Conservation (phyloP, 2,329 filamentous ascomycete species). For the Coniella lustricola region DNA sequence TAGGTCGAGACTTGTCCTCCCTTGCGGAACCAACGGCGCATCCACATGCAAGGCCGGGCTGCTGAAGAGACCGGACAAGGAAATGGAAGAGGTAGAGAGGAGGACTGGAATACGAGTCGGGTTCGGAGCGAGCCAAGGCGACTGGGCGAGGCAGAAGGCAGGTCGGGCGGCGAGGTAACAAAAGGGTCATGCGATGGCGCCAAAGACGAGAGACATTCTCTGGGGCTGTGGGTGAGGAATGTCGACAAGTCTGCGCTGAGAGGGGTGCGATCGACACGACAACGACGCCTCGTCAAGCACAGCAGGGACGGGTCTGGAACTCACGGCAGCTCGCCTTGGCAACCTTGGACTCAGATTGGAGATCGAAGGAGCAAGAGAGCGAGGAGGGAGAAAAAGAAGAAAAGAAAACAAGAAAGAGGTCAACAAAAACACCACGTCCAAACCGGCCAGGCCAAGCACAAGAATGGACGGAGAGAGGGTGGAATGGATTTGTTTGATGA, state of each 20-base stretch:
- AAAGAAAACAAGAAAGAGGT: neutral
- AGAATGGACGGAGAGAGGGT: neutral
- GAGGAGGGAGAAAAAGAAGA: neutral
- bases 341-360: neutral
- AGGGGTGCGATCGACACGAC: neutral
- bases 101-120: too few relatives aligned
- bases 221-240: neutral
- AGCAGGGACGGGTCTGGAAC: neutral
- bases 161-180: too few relatives aligned
- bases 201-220: slow-evolving; percentile 1
- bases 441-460: too few relatives aligned
- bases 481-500: slow-evolving; percentile 13
- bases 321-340: too few relatives aligned
- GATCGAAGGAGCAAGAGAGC: neutral
- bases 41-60: slow-evolving; percentile 5
- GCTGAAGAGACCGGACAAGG: neutral
- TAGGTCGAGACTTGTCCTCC: slow-evolving; percentile 11
- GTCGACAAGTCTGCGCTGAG: neutral
- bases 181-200: neutral
- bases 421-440: neutral
- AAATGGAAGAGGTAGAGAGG: neutral
- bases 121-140: too few relatives aligned
- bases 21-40: slow-evolving; percentile 10
- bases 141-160: neutral
- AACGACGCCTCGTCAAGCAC: neutral